Percentiles rank a stretch among this genome's conserved stretches.
phyloP scores from a whole-genome alignment of 2,329 filamentous ascomycete genomes.

The Arthrobotrys iridis region DNA sequence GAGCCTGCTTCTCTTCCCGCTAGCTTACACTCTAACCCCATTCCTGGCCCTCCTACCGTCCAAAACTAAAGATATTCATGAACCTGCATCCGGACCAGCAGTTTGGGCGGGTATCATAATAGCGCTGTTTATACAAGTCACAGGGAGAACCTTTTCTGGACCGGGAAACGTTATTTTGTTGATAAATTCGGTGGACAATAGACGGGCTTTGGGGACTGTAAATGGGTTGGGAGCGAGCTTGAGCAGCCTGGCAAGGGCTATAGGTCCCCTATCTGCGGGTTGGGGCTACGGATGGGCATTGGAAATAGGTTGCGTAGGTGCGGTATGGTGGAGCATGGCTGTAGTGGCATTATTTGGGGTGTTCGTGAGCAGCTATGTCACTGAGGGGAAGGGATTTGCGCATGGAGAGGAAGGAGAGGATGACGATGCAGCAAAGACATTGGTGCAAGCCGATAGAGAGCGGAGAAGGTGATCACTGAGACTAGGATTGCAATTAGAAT shows the following conservation, averaged over 20 bases:
- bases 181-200: slow-evolving; percentile 71
- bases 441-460: not conserved
- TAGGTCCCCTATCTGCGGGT: slow-evolving; percentile 67
- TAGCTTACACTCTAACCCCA: slow-evolving; percentile 75
- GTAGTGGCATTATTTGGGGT: slow-evolving; percentile 59
- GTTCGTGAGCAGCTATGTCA: slow-evolving; percentile 54
- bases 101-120: slow-evolving; percentile 74
- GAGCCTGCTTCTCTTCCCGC: slow-evolving; percentile 76
- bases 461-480: not conserved
- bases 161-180: slow-evolving; percentile 70
- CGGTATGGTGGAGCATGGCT: slow-evolving; percentile 64
- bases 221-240: slow-evolving; percentile 68
- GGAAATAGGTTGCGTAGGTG: slow-evolving; percentile 64
- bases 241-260: slow-evolving; percentile 64
- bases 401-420: slow-evolving; percentile 42
- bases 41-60: slow-evolving; percentile 75
- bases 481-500: not conserved
- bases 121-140: slow-evolving; percentile 75
- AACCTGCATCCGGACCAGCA: slow-evolving; percentile 67
- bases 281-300: slow-evolving; percentile 65
- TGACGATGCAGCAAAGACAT: slow-evolving; percentile 12
- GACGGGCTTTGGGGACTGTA: slow-evolving; percentile 69
- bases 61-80: slow-evolving; percentile 64
- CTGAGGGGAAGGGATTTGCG: slow-evolving; percentile 55
- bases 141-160: slow-evolving; percentile 75